Base-by-base conservation (phyloP, 805 yeast genomes). In the Ogataea trehaloabstinens region DNA sequence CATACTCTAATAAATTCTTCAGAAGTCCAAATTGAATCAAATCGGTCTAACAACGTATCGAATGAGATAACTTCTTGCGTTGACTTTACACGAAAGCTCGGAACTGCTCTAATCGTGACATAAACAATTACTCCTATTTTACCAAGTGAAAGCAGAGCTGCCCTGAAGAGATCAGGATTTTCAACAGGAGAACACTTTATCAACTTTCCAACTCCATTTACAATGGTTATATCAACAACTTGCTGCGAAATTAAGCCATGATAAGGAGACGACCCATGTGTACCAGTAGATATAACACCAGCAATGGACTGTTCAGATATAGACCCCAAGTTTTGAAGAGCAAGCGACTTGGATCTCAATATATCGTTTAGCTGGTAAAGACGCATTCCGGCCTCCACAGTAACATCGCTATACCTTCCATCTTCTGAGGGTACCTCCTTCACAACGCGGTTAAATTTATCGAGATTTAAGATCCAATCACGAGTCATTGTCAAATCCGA, bases 221-320 rank as follows among this genome's bases (percentile, higher is more conserved):
- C 78, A 21, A 91, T 60, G 7, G 85, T 80, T 41, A 91, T 61
- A 47, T 80, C 77, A 3, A 91, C 97, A 45, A 86, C 73, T 61
- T 89, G 96, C 52, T 88, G 91, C 6, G 93, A 78, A 2, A 91
- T 85, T 25, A 90, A 69, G 1, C 98, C 97, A 55, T 93, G 98
- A 59, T 74, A 86, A 29, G 91, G 95, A 7, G 95, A 82, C 0
- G 97, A 85, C 6, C 99, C 99, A 57, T 91, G 99, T 0, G 98
- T 89, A 20, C 98, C 98, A 0, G 98, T 91, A 2, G 95, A 84
- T 31, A 93, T 88, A 48, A 90, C 80, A n/a, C 99, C 99, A 3
- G 95, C 98, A 19, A 89, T 71, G 12, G 95, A 85, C 60, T 91
- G 98, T 45, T 88, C 96, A 28, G 93, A 80, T 38, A 91, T 91